Base-by-base conservation (phyloP, 495 filamentous ascomycete species). In the Haplographium delicatum region DNA sequence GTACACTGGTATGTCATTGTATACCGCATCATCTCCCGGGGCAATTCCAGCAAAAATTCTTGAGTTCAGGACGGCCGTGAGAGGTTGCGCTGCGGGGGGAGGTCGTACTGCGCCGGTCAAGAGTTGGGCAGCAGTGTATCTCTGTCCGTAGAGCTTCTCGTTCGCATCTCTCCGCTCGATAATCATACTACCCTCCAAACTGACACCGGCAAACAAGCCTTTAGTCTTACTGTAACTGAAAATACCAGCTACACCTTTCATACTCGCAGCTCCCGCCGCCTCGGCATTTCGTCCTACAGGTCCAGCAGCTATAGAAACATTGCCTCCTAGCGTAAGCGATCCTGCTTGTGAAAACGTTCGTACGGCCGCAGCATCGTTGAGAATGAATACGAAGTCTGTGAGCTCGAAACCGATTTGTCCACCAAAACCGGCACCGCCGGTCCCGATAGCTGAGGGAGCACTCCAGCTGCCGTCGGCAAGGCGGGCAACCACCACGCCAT, bases 171-270 rank as follows among this genome's bases (percentile, higher is more conserved):
- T 86, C 49, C 93, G 82, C 69, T 97, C 94, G 44, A 96, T 82
- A 30, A 98, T 80, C 45, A 83, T 88, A 40, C 84, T 88, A 13
- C 93, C 93, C 67, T 98, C 93, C 54, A 98, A 70, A 56, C 86
- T 91, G 39, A 98, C 91, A 61, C 93, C 93, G 2, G 93, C 93
- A 57, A 98, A 98, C 10, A 97, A 72, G 20, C 93, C 93, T 72
- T 96, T 96, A 23, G 93, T 98, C 70, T 96, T 97, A 51, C 83
- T 88, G 71, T 97, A 98, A 56, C 87, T 86, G 73, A 98, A 98
- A 16, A 98, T 81, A 27, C 87, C 93, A 1, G 91, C 86, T 6
- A 97, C 86, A 54, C 90, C 85, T 68, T 80, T 89, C 19, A 91
- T 75, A 65, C 88, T 95, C 2, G 93, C 93, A 16, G 89, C 94